Conservation (phyloP, 2,329 filamentous ascomycete species). For the Aspergillus ochraceoroseus region DNA sequence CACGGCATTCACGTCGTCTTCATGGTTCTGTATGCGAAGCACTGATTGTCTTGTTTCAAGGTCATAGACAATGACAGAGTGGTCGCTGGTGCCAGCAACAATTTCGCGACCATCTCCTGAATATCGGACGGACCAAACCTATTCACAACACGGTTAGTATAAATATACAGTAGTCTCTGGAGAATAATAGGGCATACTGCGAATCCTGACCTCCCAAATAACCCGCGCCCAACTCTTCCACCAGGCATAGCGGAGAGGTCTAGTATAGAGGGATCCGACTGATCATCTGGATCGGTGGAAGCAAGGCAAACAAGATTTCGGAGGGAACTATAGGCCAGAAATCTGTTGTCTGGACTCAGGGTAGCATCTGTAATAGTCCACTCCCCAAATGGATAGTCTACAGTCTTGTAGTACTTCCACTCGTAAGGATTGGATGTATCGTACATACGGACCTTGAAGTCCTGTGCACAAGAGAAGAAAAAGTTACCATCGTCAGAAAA, state of each 20-base stretch:
- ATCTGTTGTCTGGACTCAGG: slow-evolving; percentile 84
- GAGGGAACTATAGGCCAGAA: slow-evolving; percentile 88
- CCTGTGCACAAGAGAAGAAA: slow-evolving; percentile 87
- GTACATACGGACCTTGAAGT: slow-evolving; percentile 94
- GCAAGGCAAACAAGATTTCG: slow-evolving; percentile 77
- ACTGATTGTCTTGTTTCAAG: slow-evolving; percentile 74
- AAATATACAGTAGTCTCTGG: too few relatives aligned
- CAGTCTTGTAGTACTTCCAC: slow-evolving; percentile 94
- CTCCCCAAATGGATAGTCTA: slow-evolving; percentile 75
- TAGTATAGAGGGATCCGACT: slow-evolving; percentile 72
- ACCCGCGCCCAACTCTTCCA: slow-evolving; percentile 35
- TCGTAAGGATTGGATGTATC: slow-evolving; percentile 92
- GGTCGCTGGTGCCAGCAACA: slow-evolving; percentile 77
- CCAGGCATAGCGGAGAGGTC: slow-evolving; percentile 58
- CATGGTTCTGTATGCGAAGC: slow-evolving; percentile 71
- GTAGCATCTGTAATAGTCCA: slow-evolving; percentile 97
- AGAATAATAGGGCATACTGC: slow-evolving; percentile 36
- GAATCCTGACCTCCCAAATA: slow-evolving; percentile 38
- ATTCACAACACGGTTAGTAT: slow-evolving; percentile 12
- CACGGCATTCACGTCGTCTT: slow-evolving; percentile 90
- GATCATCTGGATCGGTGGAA: slow-evolving; percentile 76
- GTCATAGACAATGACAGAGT: slow-evolving; percentile 83
- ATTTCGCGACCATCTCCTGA: slow-evolving; percentile 87
- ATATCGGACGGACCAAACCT: slow-evolving; percentile 88
- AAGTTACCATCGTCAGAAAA: slow-evolving; percentile 97